A percentile compares a stretch with the other conserved stretches of the same genome.
Conservation (phyloP, 345 rosid genomes). For the Tarenaya hassleriana region DNA sequence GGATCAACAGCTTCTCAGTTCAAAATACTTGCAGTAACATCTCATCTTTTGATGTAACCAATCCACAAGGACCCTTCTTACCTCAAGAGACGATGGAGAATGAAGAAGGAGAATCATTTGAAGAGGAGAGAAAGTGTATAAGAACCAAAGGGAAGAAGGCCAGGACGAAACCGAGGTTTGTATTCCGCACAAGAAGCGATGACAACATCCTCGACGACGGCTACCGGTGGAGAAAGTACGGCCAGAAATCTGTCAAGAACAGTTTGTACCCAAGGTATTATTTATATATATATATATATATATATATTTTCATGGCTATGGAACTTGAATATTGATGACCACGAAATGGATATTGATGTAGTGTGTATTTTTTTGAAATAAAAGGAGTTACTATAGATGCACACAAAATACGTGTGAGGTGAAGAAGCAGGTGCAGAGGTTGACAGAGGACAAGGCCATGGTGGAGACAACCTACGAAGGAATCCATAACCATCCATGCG, state of each 20-base stretch:
- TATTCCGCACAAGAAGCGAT: conserved; percentile 58
- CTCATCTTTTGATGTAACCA: conserved; percentile 19
- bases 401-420: conserved; percentile 75
- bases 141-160: conserved; percentile 36
- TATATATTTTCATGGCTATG: too few species aligned
- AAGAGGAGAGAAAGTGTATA: too few species aligned
- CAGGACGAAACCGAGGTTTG: conserved; percentile 39
- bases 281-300: neutral
- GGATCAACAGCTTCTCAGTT: too few species aligned
- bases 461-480: conserved; percentile 79
- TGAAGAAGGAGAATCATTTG: too few species aligned
- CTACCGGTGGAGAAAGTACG: conserved; percentile 68
- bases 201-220: conserved; percentile 77
- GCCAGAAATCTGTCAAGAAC: too few species aligned
- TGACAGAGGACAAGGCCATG: conserved; percentile 56
- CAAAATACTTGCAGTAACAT: too few species aligned
- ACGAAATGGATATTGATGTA: too few species aligned
- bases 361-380: too few species aligned
- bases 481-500: conserved; percentile 71
- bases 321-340: too few species aligned
- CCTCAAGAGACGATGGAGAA: too few species aligned
- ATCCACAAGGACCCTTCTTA: too few species aligned
- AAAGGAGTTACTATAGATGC: conserved; percentile 74
- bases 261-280: conserved; percentile 51
- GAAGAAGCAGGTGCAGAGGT: conserved; percentile 77